phyloP scores from a whole-genome alignment of 202 grass and related monocot species.

The Setaria italica region DNA sequence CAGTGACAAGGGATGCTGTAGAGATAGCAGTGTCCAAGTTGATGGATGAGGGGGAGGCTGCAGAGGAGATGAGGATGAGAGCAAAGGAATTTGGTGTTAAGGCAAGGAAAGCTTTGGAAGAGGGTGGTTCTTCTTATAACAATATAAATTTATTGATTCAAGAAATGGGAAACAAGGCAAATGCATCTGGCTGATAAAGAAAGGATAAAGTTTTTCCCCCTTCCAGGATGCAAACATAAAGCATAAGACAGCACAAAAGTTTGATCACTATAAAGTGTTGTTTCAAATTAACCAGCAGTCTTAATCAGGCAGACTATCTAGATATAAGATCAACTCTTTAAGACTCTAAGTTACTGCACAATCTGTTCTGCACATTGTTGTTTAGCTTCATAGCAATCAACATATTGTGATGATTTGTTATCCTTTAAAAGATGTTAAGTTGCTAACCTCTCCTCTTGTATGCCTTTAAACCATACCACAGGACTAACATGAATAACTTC shows the following conservation, averaged over 20 bases:
- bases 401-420: not conserved
- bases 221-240: not conserved
- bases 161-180: conserved; percentile 46
- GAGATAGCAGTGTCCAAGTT: conserved; percentile 47
- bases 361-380: not conserved
- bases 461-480: conserved; percentile 12
- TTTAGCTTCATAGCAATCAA: conserved; percentile 24
- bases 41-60: conserved; percentile 60
- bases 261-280: not conserved
- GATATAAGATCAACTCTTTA: not conserved
- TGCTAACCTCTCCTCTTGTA: not conserved
- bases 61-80: conserved; percentile 56
- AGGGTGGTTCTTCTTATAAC: conserved; percentile 65
- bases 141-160: conserved; percentile 57
- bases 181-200: conserved; percentile 39
- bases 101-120: conserved; percentile 58
- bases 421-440: conserved; percentile 12
- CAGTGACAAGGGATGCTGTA: conserved; percentile 54
- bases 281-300: conserved; percentile 28
- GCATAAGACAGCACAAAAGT: not conserved
- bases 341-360: conserved; percentile 7
- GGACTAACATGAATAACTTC: not conserved
- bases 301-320: conserved; percentile 10
- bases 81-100: conserved; percentile 54
- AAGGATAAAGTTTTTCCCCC: not conserved